phyloP scores from a whole-genome alignment of 441 rosid species.

The Corymbia calophylla region DNA sequence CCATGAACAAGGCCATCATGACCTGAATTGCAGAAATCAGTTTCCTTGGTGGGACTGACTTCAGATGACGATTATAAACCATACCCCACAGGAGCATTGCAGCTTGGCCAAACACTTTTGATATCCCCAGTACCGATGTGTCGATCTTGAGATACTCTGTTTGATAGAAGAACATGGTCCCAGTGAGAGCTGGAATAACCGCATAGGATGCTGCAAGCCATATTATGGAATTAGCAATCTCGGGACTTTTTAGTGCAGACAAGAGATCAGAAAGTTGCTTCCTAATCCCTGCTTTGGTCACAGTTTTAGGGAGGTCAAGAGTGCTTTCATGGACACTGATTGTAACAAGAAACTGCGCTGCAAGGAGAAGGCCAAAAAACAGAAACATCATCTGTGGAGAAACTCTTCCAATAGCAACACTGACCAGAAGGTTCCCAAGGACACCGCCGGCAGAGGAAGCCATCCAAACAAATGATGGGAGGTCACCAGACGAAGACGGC shows the following conservation, averaged over 20 bases:
- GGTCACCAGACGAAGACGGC: conserved; percentile 44
- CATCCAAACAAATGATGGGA: conserved; percentile 83
- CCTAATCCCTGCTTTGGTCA: conserved; percentile 37
- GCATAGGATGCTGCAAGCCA: conserved; percentile 83
- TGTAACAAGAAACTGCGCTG: conserved; percentile 55
- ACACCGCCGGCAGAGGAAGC: conserved; percentile 80
- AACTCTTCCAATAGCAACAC: conserved; percentile 42
- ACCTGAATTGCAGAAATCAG: conserved; percentile 57
- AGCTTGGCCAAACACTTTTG: conserved; percentile 79
- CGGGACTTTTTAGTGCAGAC: conserved; percentile 43
- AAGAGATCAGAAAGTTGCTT: conserved; percentile 58
- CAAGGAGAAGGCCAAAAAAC: conserved; percentile 35
- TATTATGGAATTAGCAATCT: conserved; percentile 50
- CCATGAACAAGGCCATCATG: conserved; percentile 49
- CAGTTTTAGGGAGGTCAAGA: conserved; percentile 51
- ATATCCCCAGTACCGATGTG: conserved; percentile 62
- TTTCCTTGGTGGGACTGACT: conserved; percentile 50
- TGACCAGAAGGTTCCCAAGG: conserved; percentile 75
- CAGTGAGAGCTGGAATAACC: conserved; percentile 59
- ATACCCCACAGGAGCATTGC: conserved; percentile 79
- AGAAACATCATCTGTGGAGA: conserved; percentile 48
- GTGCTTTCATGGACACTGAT: conserved; percentile 45
- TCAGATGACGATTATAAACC: conserved; percentile 45
- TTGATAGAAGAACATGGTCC: conserved; percentile 93
- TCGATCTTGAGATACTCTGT: conserved; percentile 50